A percentile compares a stretch with the other conserved stretches of the same genome.
Conservation (phyloP, 1,284 basidiomycete species). For the Austroboletus niveus region DNA sequence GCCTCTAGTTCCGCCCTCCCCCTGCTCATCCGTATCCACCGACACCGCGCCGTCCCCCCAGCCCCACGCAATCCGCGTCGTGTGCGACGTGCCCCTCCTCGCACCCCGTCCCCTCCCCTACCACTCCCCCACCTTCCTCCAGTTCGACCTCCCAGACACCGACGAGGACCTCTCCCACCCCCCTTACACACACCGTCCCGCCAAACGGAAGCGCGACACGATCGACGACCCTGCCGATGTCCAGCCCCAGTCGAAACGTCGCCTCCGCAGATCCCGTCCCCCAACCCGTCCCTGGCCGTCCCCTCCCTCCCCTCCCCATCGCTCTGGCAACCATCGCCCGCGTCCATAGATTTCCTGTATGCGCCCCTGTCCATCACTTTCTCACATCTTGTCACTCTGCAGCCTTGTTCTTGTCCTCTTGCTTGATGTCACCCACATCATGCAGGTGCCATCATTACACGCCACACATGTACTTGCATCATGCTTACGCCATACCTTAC, state of each 20-base stretch:
- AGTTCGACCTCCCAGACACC: slow-evolving; percentile 64
- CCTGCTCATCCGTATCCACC: slow-evolving; percentile 27
- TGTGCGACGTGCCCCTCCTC: slow-evolving; percentile 62
- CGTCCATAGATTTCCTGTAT: slow-evolving; percentile 14
- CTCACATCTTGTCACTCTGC: slow-evolving; percentile 18
- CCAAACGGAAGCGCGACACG: slow-evolving; percentile 54
- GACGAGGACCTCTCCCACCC: slow-evolving; percentile 69
- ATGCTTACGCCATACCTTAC: slow-evolving; percentile 22
- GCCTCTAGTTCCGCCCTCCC: slow-evolving; percentile 39
- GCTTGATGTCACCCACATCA: slow-evolving; percentile 8
- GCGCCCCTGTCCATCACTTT: slow-evolving; percentile 8
- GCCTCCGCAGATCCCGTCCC: slow-evolving; percentile 17
- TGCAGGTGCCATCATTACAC: slow-evolving; percentile 10
- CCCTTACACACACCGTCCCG: slow-evolving; percentile 51
- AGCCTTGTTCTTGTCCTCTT: slow-evolving; percentile 10
- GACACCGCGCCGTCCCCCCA: slow-evolving; percentile 23
- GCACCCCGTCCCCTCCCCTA: slow-evolving; percentile 67
- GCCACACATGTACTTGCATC: slow-evolving; percentile 30
- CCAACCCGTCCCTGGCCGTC: slow-evolving; percentile 17
- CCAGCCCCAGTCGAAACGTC: slow-evolving; percentile 26
- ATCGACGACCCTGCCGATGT: slow-evolving; percentile 24
- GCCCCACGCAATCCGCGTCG: slow-evolving; percentile 40
- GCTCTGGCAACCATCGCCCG: slow-evolving; percentile 19
- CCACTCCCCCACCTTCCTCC: slow-evolving; percentile 65
- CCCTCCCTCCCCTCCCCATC: slow-evolving; percentile 4